These are phyloP conservation scores for Casaregolazyma lundiana DNA, from an alignment of 1,139 yeast species.

Conservation along the genomic window DNA sequence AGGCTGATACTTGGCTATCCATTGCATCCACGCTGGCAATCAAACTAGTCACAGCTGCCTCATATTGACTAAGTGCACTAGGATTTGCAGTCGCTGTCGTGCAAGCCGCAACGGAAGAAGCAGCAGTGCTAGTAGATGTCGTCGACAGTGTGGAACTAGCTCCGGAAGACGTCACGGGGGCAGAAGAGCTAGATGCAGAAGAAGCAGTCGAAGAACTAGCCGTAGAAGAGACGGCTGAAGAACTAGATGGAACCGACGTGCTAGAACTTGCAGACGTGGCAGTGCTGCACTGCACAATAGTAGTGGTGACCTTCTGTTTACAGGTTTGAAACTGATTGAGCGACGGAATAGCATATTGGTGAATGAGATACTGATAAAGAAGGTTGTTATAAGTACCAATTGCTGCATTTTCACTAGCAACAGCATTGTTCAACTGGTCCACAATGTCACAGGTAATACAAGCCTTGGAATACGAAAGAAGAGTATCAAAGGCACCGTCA, in stretches of 20 bases:
- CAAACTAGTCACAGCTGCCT: neutral
- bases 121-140: neutral
- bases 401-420: neutral
- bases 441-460: neutral
- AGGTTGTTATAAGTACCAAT: neutral
- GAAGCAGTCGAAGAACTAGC: neutral
- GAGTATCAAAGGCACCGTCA: neutral
- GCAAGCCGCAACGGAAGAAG: neutral
- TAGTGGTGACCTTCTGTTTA: neutral
- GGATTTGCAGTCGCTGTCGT: neutral
- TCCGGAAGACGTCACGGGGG: no score
- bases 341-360: neutral
- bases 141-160: no score
- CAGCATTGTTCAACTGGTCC: neutral
- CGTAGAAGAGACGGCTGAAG: neutral
- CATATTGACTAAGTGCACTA: neutral
- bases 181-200: neutral
- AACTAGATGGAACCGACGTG: no score
- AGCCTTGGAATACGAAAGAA: neutral
- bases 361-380: neutral
- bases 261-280: no score
- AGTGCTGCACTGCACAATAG: neutral
- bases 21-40: neutral
- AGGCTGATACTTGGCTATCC: neutral
- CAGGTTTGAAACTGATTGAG: neutral